These are phyloP conservation scores for Talaromyces sp. DNA, from an alignment of 2,329 filamentous ascomycete species.

Conservation along the genomic window DNA sequence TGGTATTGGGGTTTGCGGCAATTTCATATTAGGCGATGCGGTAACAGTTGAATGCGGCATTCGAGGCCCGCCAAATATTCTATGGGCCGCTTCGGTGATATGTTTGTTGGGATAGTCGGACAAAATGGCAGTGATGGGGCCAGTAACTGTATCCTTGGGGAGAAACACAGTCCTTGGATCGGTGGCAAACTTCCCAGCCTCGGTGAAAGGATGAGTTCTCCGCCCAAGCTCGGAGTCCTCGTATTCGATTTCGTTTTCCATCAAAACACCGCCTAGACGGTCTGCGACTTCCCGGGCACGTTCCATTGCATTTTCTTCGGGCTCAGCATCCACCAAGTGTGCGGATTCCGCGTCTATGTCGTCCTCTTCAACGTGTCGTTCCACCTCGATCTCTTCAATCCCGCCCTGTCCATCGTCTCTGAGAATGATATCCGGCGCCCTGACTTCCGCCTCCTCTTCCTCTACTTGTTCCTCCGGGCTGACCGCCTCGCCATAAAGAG, in stretches of 20 bases:
- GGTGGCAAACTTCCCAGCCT: conserved; percentile 68
- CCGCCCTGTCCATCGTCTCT: conserved; percentile 34
- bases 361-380: conserved; percentile 15
- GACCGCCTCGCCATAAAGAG: conserved; percentile 73
- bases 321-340: conserved; percentile 23
- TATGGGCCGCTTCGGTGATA: conserved; percentile 65
- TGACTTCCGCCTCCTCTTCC: conserved; percentile 23
- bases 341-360: conserved; percentile 17
- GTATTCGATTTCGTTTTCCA: conserved; percentile 32
- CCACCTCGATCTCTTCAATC: conserved; percentile 30
- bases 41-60: conserved; percentile 74
- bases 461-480: conserved; percentile 23
- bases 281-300: conserved; percentile 35
- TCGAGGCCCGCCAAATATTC: conserved; percentile 68
- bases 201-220: conserved; percentile 69
- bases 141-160: conserved; percentile 63
- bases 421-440: conserved; percentile 29
- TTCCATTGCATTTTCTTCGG: conserved; percentile 24
- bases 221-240: conserved; percentile 34
- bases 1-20: conserved; percentile 54
- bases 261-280: conserved; percentile 34
- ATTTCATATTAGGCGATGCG: conserved; percentile 46
- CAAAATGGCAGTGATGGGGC: conserved; percentile 66
- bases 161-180: conserved; percentile 69
- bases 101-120: conserved; percentile 67